Evolutionary conservation across 2,329 filamentous ascomycete species (phyloP).

Genomic region (Trichophyton rubrum): DNA sequence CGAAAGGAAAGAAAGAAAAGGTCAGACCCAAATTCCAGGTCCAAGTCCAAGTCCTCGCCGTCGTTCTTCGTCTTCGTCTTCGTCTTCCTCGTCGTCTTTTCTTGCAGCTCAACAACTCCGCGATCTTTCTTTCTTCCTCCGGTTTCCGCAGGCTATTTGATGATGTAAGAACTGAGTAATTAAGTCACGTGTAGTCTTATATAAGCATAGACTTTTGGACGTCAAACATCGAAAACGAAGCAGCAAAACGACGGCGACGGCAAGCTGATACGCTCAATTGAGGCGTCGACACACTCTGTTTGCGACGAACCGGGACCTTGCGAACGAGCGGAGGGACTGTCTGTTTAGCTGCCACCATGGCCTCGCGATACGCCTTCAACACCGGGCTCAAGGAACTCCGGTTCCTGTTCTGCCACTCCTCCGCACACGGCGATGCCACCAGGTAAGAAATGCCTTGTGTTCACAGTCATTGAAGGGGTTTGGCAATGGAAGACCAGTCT

Average conservation of each 20-base stretch:
- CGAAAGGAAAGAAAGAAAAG: background rate
- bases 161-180: background rate
- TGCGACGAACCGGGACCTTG: background rate
- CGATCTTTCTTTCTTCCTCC: background rate
- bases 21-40: too few species aligned
- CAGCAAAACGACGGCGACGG: background rate
- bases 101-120: background rate
- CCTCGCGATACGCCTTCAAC: slow-evolving; percentile 82
- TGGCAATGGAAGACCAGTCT: background rate
- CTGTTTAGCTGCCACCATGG: slow-evolving; percentile 48
- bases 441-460: slow-evolving; percentile 47
- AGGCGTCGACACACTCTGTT: background rate
- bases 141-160: slow-evolving; percentile 1
- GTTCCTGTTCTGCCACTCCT: slow-evolving; percentile 94
- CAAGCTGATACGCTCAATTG: slow-evolving; percentile 10
- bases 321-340: slow-evolving; percentile 5
- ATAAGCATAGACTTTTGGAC: background rate
- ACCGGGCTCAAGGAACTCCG: slow-evolving; percentile 86
- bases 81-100: too few species aligned
- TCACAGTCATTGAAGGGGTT: background rate
- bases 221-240: background rate
- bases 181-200: background rate
- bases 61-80: too few species aligned
- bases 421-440: slow-evolving; percentile 75
- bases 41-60: too few species aligned